A percentile compares a stretch with the other conserved stretches of the same genome.
Evolutionary conservation across 2,329 filamentous ascomycete genomes (phyloP).

Genomic region (Colletotrichum noveboracense): DNA sequence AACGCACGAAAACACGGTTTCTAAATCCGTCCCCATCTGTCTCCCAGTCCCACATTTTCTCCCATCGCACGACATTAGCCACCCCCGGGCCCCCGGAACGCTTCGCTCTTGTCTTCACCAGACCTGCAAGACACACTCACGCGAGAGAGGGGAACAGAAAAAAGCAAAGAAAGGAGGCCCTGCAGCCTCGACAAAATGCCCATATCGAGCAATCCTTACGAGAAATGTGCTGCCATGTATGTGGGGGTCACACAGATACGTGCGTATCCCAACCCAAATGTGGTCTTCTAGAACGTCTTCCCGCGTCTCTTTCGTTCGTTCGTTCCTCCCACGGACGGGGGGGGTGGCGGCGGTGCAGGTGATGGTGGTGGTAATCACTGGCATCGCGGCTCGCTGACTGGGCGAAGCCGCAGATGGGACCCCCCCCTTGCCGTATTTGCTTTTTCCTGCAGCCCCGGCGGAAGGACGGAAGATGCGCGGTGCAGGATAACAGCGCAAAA

Average conservation of each 20-base stretch:
- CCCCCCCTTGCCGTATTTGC: not conserved
- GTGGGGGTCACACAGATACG: slow-evolving; percentile 6
- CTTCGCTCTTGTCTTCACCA: not conserved
- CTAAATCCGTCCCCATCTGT: not conserved
- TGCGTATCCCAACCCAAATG: not conserved
- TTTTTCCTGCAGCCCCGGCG: slow-evolving; percentile 10
- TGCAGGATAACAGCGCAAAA: not conserved
- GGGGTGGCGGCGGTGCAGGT: not conserved
- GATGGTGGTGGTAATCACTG: not conserved
- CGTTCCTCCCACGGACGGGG: not conserved
- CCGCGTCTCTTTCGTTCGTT: not conserved
- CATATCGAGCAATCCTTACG: slow-evolving; percentile 1
- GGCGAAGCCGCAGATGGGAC: not conserved
- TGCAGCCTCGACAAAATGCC: not conserved
- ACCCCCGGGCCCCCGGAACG: not conserved
- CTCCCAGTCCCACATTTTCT: not conserved
- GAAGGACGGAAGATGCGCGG: not conserved
- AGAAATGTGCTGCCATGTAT: slow-evolving; percentile 1
- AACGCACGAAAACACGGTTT: not conserved
- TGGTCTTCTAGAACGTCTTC: not conserved
- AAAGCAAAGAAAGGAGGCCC: not conserved
- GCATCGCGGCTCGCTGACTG: not conserved
- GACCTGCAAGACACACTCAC: not conserved
- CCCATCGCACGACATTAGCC: not conserved
- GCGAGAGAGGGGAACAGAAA: not conserved